Conservation (phyloP, 164 flowering plant genomes). For the Dillenia turbinata region DNA sequence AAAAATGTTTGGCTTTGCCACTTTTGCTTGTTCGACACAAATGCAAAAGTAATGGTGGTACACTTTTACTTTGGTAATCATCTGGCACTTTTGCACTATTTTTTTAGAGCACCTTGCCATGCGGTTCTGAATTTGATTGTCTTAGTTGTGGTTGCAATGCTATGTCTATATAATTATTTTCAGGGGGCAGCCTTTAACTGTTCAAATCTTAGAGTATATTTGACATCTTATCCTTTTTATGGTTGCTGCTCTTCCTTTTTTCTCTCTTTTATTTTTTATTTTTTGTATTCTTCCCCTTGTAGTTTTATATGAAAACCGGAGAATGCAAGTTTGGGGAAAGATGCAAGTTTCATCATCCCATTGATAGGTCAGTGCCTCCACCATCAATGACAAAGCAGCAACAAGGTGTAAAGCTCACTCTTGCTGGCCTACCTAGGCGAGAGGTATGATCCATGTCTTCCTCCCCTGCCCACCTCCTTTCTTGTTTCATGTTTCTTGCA, state of each 20-base stretch:
- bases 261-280: not conserved
- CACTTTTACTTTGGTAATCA: no score
- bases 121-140: no score
- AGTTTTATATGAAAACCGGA: slow-evolving; percentile 94
- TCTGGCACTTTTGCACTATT: no score
- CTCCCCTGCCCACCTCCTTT: not conserved
- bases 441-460: slow-evolving; percentile 53
- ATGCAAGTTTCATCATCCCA: slow-evolving; percentile 91
- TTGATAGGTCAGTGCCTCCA: slow-evolving; percentile 56
- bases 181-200: no score
- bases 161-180: no score
- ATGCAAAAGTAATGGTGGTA: no score
- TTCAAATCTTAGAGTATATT: no score
- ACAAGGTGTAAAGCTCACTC: slow-evolving; percentile 70
- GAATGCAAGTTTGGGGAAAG: slow-evolving; percentile 78
- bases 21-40: no score
- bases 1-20: no score
- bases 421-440: slow-evolving; percentile 93
- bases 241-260: not conserved
- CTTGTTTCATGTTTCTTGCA: not conserved
- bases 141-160: no score
- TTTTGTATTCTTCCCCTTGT: slow-evolving; percentile 3
- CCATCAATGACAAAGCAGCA: slow-evolving; percentile 32
- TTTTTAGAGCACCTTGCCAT: no score
- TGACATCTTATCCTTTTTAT: no score